phyloP scores from a whole-genome alignment of 2,329 filamentous ascomycete genomes.

The Colletotrichum salicis region DNA sequence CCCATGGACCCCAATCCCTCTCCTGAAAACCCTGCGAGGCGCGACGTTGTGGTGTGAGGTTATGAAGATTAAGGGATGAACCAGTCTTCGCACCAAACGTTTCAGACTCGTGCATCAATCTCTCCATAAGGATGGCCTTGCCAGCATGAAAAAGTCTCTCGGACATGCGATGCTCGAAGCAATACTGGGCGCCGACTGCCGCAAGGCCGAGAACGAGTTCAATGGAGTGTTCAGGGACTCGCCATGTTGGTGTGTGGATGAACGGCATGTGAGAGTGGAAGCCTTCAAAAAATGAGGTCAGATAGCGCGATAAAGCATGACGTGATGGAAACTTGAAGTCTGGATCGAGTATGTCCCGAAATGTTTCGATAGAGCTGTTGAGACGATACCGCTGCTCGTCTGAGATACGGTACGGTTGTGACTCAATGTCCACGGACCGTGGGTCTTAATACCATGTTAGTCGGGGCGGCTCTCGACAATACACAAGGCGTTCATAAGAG shows the following conservation, averaged over 20 bases:
- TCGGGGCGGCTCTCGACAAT: neutral
- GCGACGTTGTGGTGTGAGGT: conserved; percentile 27
- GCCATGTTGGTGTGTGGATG: conserved; percentile 49
- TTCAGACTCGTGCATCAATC: conserved; percentile 39
- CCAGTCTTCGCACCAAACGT: conserved; percentile 41
- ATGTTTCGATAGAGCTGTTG: conserved; percentile 39
- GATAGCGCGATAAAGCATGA: conserved; percentile 48
- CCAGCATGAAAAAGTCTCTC: conserved; percentile 47
- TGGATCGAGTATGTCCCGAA: conserved; percentile 43
- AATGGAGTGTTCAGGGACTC: conserved; percentile 43
- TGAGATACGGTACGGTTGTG: conserved; percentile 41
- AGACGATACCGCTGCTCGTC: conserved; percentile 48
- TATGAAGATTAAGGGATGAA: conserved; percentile 39
- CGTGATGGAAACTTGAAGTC: conserved; percentile 48
- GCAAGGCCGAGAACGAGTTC: conserved; percentile 48
- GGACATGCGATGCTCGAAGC: conserved; percentile 49
- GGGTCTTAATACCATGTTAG: conserved; percentile 24
- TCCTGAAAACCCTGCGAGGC: neutral
- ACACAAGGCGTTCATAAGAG: neutral
- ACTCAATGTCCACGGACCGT: conserved; percentile 36
- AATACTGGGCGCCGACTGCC: conserved; percentile 50
- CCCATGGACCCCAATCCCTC: conserved; percentile 39
- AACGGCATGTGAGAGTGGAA: conserved; percentile 53
- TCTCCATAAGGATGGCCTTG: conserved; percentile 46
- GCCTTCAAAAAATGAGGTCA: conserved; percentile 49